Percentiles rank a stretch among this genome's conserved stretches.
Conservation (phyloP, 352 stramenopile species). For the Phytopythium mirpurense region DNA sequence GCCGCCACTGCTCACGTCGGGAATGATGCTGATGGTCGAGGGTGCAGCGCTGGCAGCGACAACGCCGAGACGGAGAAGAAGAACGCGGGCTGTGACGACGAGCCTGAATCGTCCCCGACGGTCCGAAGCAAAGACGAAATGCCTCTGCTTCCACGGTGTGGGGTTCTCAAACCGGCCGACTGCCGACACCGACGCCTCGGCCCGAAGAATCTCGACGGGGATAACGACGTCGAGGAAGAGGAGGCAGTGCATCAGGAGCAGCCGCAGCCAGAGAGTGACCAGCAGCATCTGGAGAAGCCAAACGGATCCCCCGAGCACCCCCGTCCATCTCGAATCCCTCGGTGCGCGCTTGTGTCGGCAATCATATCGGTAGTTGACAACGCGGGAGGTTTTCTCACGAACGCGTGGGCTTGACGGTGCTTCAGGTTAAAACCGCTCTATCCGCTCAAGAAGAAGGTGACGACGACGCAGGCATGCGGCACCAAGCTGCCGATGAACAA, state of each 20-base stretch:
- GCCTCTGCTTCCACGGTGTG: neutral
- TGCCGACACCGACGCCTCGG: neutral
- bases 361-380: too few species aligned
- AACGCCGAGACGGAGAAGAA: neutral
- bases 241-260: neutral
- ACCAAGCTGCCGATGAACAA: neutral
- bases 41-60: neutral
- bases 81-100: neutral
- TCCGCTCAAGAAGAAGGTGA: conserved; percentile 15
- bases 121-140: neutral
- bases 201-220: neutral
- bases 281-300: neutral
- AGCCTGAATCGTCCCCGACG: conserved; percentile 12
- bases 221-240: neutral
- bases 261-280: neutral
- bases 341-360: too few species aligned
- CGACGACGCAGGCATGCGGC: neutral
- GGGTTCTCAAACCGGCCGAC: neutral
- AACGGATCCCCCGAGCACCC: conserved; percentile 8
- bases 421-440: conserved; percentile 38
- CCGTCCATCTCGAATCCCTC: conserved; percentile 15
- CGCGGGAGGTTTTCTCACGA: neutral
- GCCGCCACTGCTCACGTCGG: conserved; percentile 6
- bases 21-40: conserved; percentile 5
- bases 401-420: neutral